Conservation (phyloP, 495 filamentous ascomycete genomes). For the Aspergillus nanangensis region DNA sequence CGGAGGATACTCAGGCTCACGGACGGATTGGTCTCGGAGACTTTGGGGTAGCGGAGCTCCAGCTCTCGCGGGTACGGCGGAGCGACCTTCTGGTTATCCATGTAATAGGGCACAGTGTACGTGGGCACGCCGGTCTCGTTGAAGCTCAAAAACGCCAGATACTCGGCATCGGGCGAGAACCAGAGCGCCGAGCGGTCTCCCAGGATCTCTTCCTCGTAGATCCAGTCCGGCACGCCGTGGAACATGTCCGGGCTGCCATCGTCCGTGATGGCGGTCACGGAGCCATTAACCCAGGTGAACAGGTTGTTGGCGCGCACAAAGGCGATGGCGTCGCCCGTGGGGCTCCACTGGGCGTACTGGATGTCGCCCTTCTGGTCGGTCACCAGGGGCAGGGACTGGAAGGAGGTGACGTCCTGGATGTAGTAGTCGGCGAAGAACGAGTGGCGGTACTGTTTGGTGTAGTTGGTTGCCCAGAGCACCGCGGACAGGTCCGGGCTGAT, state of each 20-base stretch:
- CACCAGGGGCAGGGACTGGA: conserved; percentile 8
- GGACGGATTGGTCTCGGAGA: conserved; percentile 16
- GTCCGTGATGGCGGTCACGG: conserved; percentile 10
- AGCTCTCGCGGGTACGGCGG: conserved; percentile 17
- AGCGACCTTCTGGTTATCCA: conserved; percentile 14
- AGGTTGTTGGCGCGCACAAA: conserved; percentile 18
- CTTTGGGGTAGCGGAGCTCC: conserved; percentile 15
- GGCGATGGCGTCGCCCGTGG: conserved; percentile 9
- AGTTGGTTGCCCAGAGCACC: conserved; percentile 17
- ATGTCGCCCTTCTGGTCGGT: conserved; percentile 13
- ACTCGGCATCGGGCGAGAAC: conserved; percentile 16
- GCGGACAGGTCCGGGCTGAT: conserved; percentile 15
- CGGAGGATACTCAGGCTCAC: conserved; percentile 12
- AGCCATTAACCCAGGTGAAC: conserved; percentile 12
- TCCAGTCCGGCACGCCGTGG: conserved; percentile 18
- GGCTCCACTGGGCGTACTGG: conserved; percentile 16
- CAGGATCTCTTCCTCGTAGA: conserved; percentile 18
- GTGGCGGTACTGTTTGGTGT: conserved; percentile 18
- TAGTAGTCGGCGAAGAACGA: conserved; percentile 18
- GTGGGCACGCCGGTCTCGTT: conserved; percentile 17
- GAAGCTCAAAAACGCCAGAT: conserved; percentile 14
- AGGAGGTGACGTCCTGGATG: conserved; percentile 15
- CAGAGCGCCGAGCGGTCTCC: conserved; percentile 12
- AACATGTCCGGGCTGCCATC: conserved; percentile 15
- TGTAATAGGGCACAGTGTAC: conserved; percentile 15